Conservation (phyloP, 768 basidiomycete genomes). For the Glaciozyma antarctica region DNA sequence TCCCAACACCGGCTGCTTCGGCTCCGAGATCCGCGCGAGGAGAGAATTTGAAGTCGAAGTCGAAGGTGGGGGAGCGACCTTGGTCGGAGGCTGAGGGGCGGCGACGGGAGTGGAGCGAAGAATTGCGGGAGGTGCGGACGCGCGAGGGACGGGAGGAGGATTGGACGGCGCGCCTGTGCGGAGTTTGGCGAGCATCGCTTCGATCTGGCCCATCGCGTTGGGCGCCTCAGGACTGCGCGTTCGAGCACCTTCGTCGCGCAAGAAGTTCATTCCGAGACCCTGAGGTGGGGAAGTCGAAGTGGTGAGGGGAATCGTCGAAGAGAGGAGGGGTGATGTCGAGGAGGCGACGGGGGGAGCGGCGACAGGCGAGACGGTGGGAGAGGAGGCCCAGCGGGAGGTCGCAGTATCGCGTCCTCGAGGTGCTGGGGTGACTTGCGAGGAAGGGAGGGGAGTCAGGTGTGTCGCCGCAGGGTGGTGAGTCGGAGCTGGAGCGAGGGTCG, state of each 20-base stretch:
- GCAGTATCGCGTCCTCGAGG: background rate
- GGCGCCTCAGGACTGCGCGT: background rate
- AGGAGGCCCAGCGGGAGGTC: constrained; percentile 17
- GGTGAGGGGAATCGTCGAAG: background rate
- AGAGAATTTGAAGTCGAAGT: too few species aligned
- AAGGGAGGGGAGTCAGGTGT: too few species aligned
- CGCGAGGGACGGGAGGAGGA: background rate
- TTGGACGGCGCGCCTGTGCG: background rate
- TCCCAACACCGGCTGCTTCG: constrained; percentile 7
- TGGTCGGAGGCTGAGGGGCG: too few species aligned
- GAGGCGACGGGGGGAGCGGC: background rate
- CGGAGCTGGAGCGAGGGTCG: too few species aligned
- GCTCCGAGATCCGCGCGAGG: background rate
- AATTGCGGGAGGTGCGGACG: too few species aligned
- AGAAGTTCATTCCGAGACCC: too few species aligned
- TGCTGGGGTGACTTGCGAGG: background rate
- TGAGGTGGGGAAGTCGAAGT: too few species aligned
- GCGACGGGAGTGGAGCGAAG: too few species aligned
- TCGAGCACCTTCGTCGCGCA: too few species aligned
- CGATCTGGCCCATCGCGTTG: constrained; percentile 16
- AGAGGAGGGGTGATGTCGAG: background rate
- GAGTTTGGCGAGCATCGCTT: constrained; percentile 13
- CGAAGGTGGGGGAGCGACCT: too few species aligned
- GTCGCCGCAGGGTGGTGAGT: too few species aligned
- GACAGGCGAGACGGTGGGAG: background rate